A percentile compares a stretch with the other conserved stretches of the same genome.
These are phyloP conservation scores for Aspergillus pseudotamarii DNA, from an alignment of 2,329 filamentous ascomycete genomes.

Conservation along the genomic window DNA sequence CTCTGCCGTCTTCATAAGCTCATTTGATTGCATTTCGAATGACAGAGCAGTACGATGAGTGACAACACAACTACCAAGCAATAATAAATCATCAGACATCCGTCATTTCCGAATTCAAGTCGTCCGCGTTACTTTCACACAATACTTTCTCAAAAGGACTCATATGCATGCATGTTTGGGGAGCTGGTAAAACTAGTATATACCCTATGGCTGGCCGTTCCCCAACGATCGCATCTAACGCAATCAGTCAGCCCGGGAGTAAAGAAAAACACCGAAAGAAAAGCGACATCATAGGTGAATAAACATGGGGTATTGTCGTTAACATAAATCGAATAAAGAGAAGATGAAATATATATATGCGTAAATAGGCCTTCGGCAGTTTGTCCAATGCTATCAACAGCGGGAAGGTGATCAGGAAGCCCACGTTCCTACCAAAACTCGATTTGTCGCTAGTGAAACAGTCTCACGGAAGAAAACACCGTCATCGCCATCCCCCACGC, in stretches of 20 bases:
- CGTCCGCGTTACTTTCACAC: not conserved
- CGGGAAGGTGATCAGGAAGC: conserved; percentile 1
- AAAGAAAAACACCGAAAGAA: not conserved
- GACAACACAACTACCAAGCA: no score
- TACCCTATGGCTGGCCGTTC: not conserved
- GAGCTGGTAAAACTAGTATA: not conserved
- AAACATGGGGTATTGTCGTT: not conserved
- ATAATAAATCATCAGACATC: not conserved
- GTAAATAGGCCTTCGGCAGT: not conserved
- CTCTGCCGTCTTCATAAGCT: no score
- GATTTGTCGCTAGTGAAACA: conserved; percentile 15
- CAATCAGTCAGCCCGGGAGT: not conserved
- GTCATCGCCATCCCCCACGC: conserved; percentile 23
- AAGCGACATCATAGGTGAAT: not conserved
- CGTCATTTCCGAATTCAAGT: not conserved
- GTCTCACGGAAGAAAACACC: conserved; percentile 17
- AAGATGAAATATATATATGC: not conserved
- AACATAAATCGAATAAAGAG: not conserved
- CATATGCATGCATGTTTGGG: not conserved
- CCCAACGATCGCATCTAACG: not conserved
- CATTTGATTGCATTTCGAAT: not conserved
- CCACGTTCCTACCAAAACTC: conserved; percentile 21
- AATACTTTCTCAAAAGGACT: not conserved
- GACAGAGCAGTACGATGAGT: not conserved
- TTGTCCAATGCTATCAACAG: not conserved